These are phyloP conservation scores for Candida frijolesensis DNA, from an alignment of 1,139 yeast species.

Conservation along the genomic window DNA sequence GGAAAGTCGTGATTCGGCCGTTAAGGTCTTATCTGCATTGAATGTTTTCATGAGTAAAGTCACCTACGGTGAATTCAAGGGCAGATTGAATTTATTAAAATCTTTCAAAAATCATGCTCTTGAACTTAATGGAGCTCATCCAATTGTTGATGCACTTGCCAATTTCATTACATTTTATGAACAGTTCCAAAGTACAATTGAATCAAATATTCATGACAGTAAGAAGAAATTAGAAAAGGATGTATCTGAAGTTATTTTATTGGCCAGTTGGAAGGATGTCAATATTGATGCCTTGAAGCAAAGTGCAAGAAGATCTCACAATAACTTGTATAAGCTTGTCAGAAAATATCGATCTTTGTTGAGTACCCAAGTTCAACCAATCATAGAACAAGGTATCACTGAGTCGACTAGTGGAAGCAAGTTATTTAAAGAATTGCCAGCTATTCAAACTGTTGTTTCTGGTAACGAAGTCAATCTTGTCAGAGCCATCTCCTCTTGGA, in stretches of 20 bases:
- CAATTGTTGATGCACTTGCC: slow-evolving; percentile 45
- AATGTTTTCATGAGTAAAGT: slow-evolving; percentile 77
- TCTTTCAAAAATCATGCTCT: slow-evolving; percentile 62
- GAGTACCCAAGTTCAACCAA: slow-evolving; percentile 50
- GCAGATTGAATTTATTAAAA: slow-evolving; percentile 57
- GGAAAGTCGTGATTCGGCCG: slow-evolving; percentile 24
- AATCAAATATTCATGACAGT: slow-evolving; percentile 44
- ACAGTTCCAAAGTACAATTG: slow-evolving; percentile 59
- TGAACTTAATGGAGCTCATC: slow-evolving; percentile 23
- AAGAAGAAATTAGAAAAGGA: slow-evolving; percentile 72
- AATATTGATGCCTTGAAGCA: slow-evolving; percentile 92
- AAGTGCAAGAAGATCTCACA: slow-evolving; percentile 88
- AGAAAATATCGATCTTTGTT: slow-evolving; percentile 77
- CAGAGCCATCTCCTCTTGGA: slow-evolving; percentile 47
- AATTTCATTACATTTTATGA: slow-evolving; percentile 68
- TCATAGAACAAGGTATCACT: slow-evolving; percentile 62
- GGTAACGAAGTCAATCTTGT: slow-evolving; percentile 20
- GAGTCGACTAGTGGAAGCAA: slow-evolving; percentile 13
- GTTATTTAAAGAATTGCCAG: slow-evolving; percentile 16
- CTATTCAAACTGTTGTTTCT: slow-evolving; percentile 18
- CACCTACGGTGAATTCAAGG: slow-evolving; percentile 68
- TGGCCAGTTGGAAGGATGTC: slow-evolving; percentile 98
- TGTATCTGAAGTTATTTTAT: slow-evolving; percentile 75
- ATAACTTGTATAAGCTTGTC: slow-evolving; percentile 77
- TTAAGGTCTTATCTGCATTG: slow-evolving; percentile 65